These are phyloP conservation scores for Coniferiporia sulphurascens DNA, from an alignment of 1,284 basidiomycete species.

Conservation along the genomic window DNA sequence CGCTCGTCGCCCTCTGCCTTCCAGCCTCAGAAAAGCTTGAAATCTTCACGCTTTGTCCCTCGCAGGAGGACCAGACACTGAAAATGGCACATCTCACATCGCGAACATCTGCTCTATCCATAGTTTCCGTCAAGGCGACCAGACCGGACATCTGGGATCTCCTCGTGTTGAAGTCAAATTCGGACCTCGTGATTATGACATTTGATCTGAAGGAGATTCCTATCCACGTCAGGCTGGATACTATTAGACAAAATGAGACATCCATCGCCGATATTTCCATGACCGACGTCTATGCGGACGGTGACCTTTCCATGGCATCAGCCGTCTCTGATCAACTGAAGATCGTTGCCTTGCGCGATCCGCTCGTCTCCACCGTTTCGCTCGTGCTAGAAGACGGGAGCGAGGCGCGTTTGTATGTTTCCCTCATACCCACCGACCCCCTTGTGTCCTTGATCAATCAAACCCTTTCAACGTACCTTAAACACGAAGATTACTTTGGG, in stretches of 20 bases:
- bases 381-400: conserved; percentile 46
- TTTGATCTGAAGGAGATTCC: conserved; percentile 54
- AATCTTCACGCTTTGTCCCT: conserved; percentile 24
- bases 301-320: conserved; percentile 22
- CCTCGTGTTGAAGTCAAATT: conserved; percentile 53
- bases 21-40: conserved; percentile 42
- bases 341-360: conserved; percentile 36
- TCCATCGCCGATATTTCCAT: conserved; percentile 13
- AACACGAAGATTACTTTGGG: conserved; percentile 46
- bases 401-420: conserved; percentile 40
- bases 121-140: conserved; percentile 56
- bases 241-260: conserved; percentile 20
- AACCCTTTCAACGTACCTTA: conserved; percentile 28
- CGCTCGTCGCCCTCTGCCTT: conserved; percentile 55
- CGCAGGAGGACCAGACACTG: conserved; percentile 35
- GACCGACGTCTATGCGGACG: conserved; percentile 22
- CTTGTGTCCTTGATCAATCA: conserved; percentile 57
- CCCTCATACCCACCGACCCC: conserved; percentile 44
- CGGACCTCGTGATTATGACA: conserved; percentile 49
- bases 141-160: conserved; percentile 63
- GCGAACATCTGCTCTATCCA: conserved; percentile 45
- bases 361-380: conserved; percentile 41
- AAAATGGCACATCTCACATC: conserved; percentile 34
- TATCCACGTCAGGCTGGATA: conserved; percentile 26
- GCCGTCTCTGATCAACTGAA: conserved; percentile 26